phyloP scores from a whole-genome alignment of 108 stramenopile genomes.

The Nannochloropsis salina region DNA sequence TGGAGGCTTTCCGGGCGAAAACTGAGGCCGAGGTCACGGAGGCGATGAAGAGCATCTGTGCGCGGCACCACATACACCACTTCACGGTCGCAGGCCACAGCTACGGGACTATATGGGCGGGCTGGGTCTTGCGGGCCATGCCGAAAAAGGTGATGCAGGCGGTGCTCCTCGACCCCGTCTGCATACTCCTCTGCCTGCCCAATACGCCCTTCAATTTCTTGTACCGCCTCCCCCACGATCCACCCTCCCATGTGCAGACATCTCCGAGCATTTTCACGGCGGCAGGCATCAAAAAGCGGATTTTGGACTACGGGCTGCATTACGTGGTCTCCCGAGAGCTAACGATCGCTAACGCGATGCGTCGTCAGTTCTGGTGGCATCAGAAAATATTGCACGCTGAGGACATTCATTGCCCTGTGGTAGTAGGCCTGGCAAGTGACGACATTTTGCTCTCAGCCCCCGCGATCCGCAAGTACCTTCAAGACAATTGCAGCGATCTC shows the following conservation, averaged over 20 bases:
- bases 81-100: neutral
- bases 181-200: constrained; percentile 12
- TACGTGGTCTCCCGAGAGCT: neutral
- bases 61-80: neutral
- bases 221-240: neutral
- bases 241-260: neutral
- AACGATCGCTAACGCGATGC: constrained; percentile 12
- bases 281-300: constrained; percentile 5
- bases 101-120: neutral
- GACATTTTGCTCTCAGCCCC: neutral
- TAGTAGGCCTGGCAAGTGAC: constrained; percentile 16
- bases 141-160: constrained; percentile 4
- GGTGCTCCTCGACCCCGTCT: constrained; percentile 8
- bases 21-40: neutral
- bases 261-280: constrained; percentile 6
- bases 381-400: constrained; percentile 16
- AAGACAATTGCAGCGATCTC: neutral
- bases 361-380: constrained; percentile 6
- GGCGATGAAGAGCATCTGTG: neutral
- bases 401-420: constrained; percentile 12
- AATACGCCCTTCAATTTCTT: constrained; percentile 15
- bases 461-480: constrained; percentile 5
- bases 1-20: neutral
- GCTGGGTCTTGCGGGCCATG: neutral
- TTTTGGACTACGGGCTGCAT: constrained; percentile 12